Evolutionary conservation across 768 basidiomycete species (phyloP), one percentile per base, ranked within the genome.

Genomic region (Lentinula boryana): DNA sequence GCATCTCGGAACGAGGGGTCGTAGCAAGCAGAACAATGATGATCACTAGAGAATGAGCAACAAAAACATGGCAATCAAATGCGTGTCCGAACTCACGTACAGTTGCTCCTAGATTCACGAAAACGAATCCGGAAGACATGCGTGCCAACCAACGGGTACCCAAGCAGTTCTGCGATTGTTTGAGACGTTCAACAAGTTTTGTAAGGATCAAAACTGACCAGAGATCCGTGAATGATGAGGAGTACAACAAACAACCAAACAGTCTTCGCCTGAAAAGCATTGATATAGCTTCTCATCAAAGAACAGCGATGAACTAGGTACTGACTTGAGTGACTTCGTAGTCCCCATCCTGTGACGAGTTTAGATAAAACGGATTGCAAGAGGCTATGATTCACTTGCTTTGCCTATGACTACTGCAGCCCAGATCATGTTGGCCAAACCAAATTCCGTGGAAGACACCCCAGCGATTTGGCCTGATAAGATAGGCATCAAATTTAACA

Each of bases 401-500:
- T 77, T 83, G 58, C 80, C 84, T 51, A 89, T 71, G 18, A 78
- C 80, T 36, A 87, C 87, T 3, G 91, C 91, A n/a, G 85, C 85
- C 77, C 87, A 82, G 43, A 91, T 88, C 89, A 90, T 91, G 68
- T 80, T 82, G 21, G 87, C 79, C 21, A 91, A 78, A 31, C 91
- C 91, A 68, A 91, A 93, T 70, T 93, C 91, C 0, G 91, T 93
- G 2, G 89, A 93, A 6, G 92, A 88, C 53, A 93, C 78, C 32
- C 93, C 93, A 12, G 92, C 91, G 60, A 92, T 84, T 72, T 93
- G 91, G 38, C 90, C 86, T 84, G 63, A 56, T 41, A 16, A 43
- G 35, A 67, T 13, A 66, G 52, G n/a, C 33, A 18, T 52, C 15
- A 4, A 10, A 16, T 43, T 16, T 16, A 50, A 50, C 8, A 32